Base-by-base conservation (phyloP, 2,329 filamentous ascomycete genomes). In the Colletotrichum camelliae region DNA sequence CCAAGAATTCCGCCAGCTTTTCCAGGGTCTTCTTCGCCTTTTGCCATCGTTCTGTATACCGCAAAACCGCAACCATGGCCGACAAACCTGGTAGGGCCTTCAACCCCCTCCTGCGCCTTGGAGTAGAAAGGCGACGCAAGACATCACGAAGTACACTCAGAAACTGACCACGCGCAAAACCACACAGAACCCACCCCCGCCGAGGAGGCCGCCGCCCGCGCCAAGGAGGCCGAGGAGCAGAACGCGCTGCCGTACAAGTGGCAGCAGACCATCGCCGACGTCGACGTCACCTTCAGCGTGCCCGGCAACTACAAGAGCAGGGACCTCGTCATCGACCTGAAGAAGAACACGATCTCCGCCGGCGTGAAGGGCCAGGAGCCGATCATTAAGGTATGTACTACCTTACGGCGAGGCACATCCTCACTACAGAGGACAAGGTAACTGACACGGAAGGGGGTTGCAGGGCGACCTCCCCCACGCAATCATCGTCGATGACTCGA, bases 161-260 rank as follows among this genome's bases (percentile, higher is more conserved):
- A 13, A 21, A 52, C 43, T 52, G n/a, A 52, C 43, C 43, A 21
- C n/a, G n/a, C 18, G 43, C n/a, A 21, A 52, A 52, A 4, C n/a
- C 55, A 55, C 16, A 62, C 61, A 89, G 91, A 93, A 81, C 87
- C 84, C 71, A 89, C 87, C 27, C 86, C 89, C 75, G 91, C 90
- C 77, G 88, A 92, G 78, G 87, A 89, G 79, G 91, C 89, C 13
- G 91, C 91, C 24, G 89, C 90, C 74, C 88, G 88, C 78, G 93
- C 92, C 77, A 93, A 93, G 83, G 96, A 99, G 87, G 89, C 91
- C 72, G 94, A 93, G 80, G 97, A 99, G 87, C 97, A 99, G 88
- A 94, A 93, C 57, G 91, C 93, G 29, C 93, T 99, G 57, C 97
- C 97, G 1, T 99, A 99, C 92, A 97, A 97, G 87, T 99, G 97